Conservation (phyloP, 2,329 filamentous ascomycete genomes). For the Diaporthe nobilis region DNA sequence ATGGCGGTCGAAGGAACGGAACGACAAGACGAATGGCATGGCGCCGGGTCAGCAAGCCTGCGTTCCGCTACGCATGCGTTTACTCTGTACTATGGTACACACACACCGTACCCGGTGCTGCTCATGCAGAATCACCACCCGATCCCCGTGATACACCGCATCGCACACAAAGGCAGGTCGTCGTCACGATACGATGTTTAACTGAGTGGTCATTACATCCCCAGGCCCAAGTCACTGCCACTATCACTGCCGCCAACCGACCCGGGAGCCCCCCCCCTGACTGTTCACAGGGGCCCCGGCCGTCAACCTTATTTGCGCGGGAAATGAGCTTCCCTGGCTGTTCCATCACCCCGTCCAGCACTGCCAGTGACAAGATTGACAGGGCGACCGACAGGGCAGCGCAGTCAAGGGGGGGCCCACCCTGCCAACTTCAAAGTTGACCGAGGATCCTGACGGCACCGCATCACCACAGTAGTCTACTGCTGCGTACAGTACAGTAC, state of each 20-base stretch:
- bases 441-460: background rate
- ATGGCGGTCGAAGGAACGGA: conserved; percentile 16
- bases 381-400: background rate
- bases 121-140: conserved; percentile 5
- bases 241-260: conserved; percentile 20
- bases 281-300: background rate
- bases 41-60: conserved; percentile 23
- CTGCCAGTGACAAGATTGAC: conserved; percentile 29
- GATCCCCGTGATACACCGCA: conserved; percentile 21
- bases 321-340: conserved; percentile 24
- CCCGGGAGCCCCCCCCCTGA: conserved; percentile 14
- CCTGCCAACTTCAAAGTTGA: conserved; percentile 14
- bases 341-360: conserved; percentile 13
- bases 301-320: conserved; percentile 29
- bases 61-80: background rate
- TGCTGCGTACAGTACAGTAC: background rate
- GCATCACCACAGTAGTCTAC: background rate
- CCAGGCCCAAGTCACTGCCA: conserved; percentile 8
- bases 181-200: background rate
- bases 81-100: background rate
- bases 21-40: conserved; percentile 10
- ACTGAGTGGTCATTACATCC: background rate
- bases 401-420: background rate
- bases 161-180: background rate
- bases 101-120: background rate